Conservation (phyloP, 768 basidiomycete species). For the Terana coerulea region DNA sequence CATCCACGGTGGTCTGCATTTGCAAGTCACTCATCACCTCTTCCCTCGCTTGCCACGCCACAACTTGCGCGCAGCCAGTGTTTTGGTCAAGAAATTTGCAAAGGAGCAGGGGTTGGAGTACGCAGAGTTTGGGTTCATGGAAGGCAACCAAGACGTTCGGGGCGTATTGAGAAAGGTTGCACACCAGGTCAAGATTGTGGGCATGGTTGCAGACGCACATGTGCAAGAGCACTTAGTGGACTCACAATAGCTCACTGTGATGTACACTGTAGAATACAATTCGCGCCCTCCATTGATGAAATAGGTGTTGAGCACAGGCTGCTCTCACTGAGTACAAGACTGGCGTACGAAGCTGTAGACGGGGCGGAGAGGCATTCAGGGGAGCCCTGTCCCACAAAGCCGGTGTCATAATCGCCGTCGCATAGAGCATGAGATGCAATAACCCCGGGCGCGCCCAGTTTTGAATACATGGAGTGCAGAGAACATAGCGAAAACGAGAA, state of each 20-base stretch:
- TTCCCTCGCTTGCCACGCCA: slow-evolving; percentile 95
- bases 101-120: slow-evolving; percentile 81
- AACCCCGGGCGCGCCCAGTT: slow-evolving; percentile 29
- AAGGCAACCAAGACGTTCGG: slow-evolving; percentile 83
- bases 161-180: slow-evolving; percentile 83
- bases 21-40: slow-evolving; percentile 96
- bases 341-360: background rate
- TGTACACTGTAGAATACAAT: slow-evolving; percentile 1
- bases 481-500: slow-evolving; percentile 19
- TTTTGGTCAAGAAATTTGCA: slow-evolving; percentile 85
- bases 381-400: background rate
- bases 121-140: slow-evolving; percentile 86
- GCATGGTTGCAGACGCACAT: slow-evolving; percentile 76
- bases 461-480: slow-evolving; percentile 31
- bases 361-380: background rate
- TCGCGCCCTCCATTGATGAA: slow-evolving; percentile 1
- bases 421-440: slow-evolving; percentile 33
- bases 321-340: slow-evolving; percentile 3
- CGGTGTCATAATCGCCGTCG: slow-evolving; percentile 24
- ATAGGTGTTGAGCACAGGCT: background rate
- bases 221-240: slow-evolving; percentile 57
- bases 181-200: slow-evolving; percentile 79
- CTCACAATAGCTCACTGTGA: background rate
- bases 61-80: slow-evolving; percentile 79
- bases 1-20: slow-evolving; percentile 94